phyloP scores from a whole-genome alignment of 139 green algal species.

The Nannochloris sp. region DNA sequence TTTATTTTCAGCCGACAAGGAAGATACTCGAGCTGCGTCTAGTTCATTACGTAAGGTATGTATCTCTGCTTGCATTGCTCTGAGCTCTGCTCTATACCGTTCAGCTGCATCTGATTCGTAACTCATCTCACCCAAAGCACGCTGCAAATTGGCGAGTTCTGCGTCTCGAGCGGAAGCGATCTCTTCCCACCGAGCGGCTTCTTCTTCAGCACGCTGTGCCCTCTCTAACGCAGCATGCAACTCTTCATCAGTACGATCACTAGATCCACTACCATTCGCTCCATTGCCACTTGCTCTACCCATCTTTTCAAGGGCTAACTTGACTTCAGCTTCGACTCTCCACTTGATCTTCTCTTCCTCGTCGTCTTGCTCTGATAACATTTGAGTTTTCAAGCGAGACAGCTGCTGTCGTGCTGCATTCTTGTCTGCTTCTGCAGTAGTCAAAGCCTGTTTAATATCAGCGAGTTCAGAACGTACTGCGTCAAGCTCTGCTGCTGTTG shows the following conservation, averaged over 20 bases:
- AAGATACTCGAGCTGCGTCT: constrained; percentile 1
- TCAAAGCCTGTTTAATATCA: not conserved
- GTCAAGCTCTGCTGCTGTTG: not conserved
- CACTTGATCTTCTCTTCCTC: constrained; percentile 38
- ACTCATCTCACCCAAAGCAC: constrained; percentile 21
- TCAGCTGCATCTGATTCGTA: constrained; percentile 37
- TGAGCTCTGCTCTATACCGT: constrained; percentile 9
- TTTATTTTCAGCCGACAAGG: not conserved
- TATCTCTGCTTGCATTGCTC: constrained; percentile 16
- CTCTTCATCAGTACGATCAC: not conserved
- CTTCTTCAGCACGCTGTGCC: not conserved
- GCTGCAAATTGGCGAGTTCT: constrained; percentile 38
- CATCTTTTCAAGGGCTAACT: constrained; percentile 20
- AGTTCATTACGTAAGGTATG: constrained; percentile 13
- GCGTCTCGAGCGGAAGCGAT: constrained; percentile 8
- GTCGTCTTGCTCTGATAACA: constrained; percentile 31
- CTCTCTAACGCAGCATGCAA: constrained; percentile 1
- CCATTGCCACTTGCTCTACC: not conserved
- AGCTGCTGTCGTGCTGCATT: constrained; percentile 13
- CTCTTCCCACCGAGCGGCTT: not conserved
- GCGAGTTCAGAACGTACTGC: not conserved
- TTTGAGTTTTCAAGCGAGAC: constrained; percentile 28
- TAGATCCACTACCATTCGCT: not conserved
- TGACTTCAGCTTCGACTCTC: constrained; percentile 34
- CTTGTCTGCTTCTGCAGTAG: not conserved